Base-by-base conservation (phyloP, 164 flowering plant genomes). In the Chimonanthus salicifolius region DNA sequence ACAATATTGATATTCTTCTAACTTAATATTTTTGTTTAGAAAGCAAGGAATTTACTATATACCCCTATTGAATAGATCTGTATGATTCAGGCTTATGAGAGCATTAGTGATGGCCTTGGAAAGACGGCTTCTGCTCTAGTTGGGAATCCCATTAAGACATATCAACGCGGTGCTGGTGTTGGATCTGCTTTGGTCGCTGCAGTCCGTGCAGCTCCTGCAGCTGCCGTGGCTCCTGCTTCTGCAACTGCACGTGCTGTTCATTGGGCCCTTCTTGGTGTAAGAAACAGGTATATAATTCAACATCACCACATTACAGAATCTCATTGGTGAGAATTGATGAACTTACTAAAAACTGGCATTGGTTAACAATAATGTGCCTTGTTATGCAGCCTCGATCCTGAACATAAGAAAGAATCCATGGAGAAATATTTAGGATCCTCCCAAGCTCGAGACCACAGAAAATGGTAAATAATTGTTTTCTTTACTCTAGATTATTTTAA, bases 221-320 rank as follows among this genome's bases (percentile, higher is more conserved):
- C 99, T 74, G 92, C 90, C 63, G 83, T 96, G 51, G 90, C 97
- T 80, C 99, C 99, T 8, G 98, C 90, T 63, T 87, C 97, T 80
- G 97, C 97, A 67, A 84, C 90, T 74, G 91, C 88, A 68, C 84
- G 88, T 75, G 99, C 99, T 21, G 71, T 86, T 44, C 98, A 91
- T 79, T 88, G 84, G 84, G 87, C 97, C 80, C 88, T 96, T 79
- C 93, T 94, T 82, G 99, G 99, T 64, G 77, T 92, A 62, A 88
- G 98, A 83, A 96, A 96, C 77, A 96, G 97, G 99, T 94, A 6
- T 33, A 11, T 15, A 64, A 11, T 13, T 18, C 58, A 20, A 45
- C 33, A 33, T 33, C 33, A 60, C 10, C 33, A 33, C 63, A 43
- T 16, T 33, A 33, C 64, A 43, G 48, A 10, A 44, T 18, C n/a